Evolutionary conservation across 1,284 basidiomycete species (phyloP).

Genomic region (Phenoliferia sp.): DNA sequence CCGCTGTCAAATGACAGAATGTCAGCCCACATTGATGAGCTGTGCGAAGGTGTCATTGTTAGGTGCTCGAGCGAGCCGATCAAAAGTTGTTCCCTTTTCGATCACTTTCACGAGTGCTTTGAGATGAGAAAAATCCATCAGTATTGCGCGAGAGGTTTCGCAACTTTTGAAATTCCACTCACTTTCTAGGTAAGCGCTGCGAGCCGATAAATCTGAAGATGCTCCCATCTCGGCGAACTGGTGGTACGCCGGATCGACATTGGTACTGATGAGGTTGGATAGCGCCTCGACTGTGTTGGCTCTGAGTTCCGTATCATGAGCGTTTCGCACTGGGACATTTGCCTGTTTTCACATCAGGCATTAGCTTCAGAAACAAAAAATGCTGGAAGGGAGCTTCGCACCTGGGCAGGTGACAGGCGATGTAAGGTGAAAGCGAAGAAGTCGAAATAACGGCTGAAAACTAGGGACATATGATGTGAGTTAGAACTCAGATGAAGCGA

Average conservation of each 20-base stretch:
- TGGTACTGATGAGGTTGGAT: constrained; percentile 5
- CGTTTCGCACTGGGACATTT: not conserved
- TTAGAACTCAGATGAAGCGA: not conserved
- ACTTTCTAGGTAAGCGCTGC: constrained; percentile 2
- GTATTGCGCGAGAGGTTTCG: too few species aligned
- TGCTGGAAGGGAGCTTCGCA: too few species aligned
- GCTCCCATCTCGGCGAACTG: constrained; percentile 5
- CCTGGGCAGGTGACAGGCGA: not conserved
- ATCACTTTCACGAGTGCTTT: not conserved
- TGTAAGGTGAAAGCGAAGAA: constrained; percentile 4
- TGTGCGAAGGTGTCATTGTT: constrained; percentile 1
- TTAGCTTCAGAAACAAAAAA: not conserved
- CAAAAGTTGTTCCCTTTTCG: constrained; percentile 1
- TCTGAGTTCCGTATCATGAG: not conserved
- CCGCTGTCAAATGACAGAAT: not conserved
- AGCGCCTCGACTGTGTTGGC: constrained; percentile 1
- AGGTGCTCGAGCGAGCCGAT: not conserved
- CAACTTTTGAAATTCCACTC: not conserved
- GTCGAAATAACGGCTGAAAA: constrained; percentile 6
- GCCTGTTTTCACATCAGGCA: not conserved
- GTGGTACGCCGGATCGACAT: not conserved
- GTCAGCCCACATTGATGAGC: not conserved
- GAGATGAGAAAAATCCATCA: not conserved
- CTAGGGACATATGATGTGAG: not conserved
- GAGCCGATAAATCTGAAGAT: not conserved